Evolutionary conservation across 1,139 yeast species (phyloP), one percentile per base, ranked within the genome.

Genomic region (Suhomyces maxii): DNA sequence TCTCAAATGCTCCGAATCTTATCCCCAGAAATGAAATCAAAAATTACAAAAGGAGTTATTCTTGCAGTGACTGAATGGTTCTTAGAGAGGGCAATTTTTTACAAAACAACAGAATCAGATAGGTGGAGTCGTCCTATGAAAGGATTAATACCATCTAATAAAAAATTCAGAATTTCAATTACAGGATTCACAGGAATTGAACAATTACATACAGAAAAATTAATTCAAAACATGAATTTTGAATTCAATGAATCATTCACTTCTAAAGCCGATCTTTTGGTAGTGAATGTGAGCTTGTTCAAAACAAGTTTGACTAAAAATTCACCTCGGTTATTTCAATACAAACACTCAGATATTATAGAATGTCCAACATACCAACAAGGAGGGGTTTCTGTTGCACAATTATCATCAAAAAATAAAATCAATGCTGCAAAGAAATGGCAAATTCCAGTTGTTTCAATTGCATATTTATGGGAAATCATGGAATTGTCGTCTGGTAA

Each of bases 151-250:
- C 53, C 68, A 14, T 64, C 71, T 9, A 67, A 61, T 6, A 56
- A 56, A 13, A 64, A 67, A 9, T 67, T 84, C 51, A 75, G 75
- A 40, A 71, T 90, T 1, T 79, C 88, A 50, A 73, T 88, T 1
- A 80, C 95, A 1, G 98, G 98, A 6, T 91, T 87, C 58, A 77
- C 82, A 10, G 97, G 96, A 0, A 82, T 89, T 13, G 97, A 91
- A 61, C 69, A 84, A 28, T 68, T 89, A 37, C 98, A 91, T 65
- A 58, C 89, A 8, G 82, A 79, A 13, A 85, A 86, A 56, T 69
- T 91, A 42, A 70, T 89, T 10, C 58, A 68, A 34, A 61, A 71
- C n/a, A 55, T 83, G 65, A 71, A 88, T 10, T 73, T 83, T 61
- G 64, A 72, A 44, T 67, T 78, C 51, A 66, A 77, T 52, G 78